Evolutionary conservation across 768 basidiomycete species (phyloP), one percentile per base, ranked within the genome.

Genomic region (Xerocomellus intermedius): DNA sequence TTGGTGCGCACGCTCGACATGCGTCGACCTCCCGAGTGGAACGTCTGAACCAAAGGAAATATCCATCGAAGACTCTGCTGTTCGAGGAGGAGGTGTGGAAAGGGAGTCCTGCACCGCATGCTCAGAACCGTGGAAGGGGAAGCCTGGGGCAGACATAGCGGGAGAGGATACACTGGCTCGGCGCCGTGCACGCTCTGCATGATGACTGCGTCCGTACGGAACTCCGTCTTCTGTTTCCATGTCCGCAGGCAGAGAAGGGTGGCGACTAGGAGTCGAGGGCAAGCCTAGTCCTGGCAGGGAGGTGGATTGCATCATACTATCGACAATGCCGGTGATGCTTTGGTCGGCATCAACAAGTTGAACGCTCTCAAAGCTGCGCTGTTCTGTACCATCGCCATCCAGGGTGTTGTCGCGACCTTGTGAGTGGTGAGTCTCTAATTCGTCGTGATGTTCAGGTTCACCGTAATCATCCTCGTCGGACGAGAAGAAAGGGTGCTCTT

Each of bases 291-390:
- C 68, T 7, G 58, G 59, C 2, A 59, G 19, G n/a, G 64, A 58
- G 4, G 57, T 22, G 41, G 69, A 52, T 48, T 80, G 78, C 54
- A 89, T 77, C 77, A 89, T 84, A 51, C 86, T 80, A 42, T 89
- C 82, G 19, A 89, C 86, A 28, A 87, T 76, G n/a, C 85, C 83
- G 10, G 82, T 83, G 59, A 89, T 83, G 64, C 84, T 87, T 52
- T 77, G 69, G 56, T 69, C 74, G n/a, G 63, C 56, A 47, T 81
- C 78, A n/a, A 72, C 75, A 24, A 78, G 64, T 33, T 76, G 73
- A 43, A 75, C 69, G 45, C 74, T 77, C 46, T 79, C 82, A 57
- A 79, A 79, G 50, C 32, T 62, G 45, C 48, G 39, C 8, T 61
- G 58, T 30, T 69, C 60, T 14, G 30, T 17, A 4, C 42, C 56